These are phyloP conservation scores for Yamadazyma trypodendri DNA, from an alignment of 1,139 yeast genomes.

Conservation along the genomic window DNA sequence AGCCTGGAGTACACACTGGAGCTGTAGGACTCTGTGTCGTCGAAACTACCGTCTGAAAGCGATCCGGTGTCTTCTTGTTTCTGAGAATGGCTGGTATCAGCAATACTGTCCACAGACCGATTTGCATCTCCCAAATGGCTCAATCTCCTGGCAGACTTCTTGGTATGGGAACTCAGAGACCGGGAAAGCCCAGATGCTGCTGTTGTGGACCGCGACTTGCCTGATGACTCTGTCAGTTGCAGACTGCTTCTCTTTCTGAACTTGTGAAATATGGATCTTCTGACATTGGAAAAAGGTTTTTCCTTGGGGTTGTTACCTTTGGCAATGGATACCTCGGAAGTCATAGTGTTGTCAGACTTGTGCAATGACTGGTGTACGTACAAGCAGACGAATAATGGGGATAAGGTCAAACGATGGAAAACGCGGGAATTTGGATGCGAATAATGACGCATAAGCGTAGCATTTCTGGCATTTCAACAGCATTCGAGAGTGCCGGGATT, in stretches of 20 bases:
- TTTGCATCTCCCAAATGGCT: not conserved
- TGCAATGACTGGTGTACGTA: not conserved
- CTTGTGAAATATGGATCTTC: conserved; percentile 1
- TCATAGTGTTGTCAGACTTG: not conserved
- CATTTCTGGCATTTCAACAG: too few species aligned
- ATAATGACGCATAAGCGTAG: too few species aligned
- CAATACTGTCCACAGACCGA: not conserved
- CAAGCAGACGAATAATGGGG: not conserved
- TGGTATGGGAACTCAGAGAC: not conserved
- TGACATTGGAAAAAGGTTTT: not conserved
- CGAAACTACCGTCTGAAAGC: conserved; percentile 13
- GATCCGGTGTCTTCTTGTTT: conserved; percentile 11
- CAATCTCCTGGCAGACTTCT: not conserved
- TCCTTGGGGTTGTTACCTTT: not conserved
- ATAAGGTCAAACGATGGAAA: not conserved
- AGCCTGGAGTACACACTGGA: conserved; percentile 15
- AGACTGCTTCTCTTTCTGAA: conserved; percentile 3
- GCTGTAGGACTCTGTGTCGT: conserved; percentile 7
- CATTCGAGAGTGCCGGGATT: too few species aligned
- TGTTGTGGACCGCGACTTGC: not conserved
- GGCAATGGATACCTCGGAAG: too few species aligned
- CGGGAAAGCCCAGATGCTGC: not conserved
- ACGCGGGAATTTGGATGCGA: conserved; percentile 1
- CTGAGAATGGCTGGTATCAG: not conserved
- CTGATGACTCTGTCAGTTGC: conserved; percentile 1